A percentile compares a stretch with the other conserved stretches of the same genome.
Conservation (phyloP, 176 grass and related monocot genomes). For the Avena insularis region DNA sequence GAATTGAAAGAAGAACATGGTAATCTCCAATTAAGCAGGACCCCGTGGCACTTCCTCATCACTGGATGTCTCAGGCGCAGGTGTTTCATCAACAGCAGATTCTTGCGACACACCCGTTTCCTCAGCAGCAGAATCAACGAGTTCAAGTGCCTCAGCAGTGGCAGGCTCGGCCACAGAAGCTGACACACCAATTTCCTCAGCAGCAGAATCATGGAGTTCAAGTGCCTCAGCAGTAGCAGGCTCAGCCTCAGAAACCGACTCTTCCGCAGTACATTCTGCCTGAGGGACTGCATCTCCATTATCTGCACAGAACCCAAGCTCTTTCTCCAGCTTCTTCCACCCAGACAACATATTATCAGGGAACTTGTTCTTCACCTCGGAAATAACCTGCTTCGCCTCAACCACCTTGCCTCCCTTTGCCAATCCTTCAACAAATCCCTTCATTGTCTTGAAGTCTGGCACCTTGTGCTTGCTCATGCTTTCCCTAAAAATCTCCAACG, state of each 20-base stretch:
- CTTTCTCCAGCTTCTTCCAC: conserved; percentile 70
- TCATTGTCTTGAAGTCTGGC: conserved; percentile 56
- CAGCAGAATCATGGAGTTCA: conserved; percentile 35
- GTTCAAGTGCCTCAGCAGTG: conserved; percentile 30
- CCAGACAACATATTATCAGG: conserved; percentile 43
- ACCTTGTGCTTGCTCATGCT: conserved; percentile 54
- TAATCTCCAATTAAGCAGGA: conserved; percentile 37
- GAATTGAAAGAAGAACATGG: background rate
- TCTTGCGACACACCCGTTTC: conserved; percentile 33
- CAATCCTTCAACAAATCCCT: conserved; percentile 59
- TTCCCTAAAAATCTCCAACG: conserved; percentile 56
- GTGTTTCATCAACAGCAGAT: conserved; percentile 32
- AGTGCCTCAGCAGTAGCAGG: conserved; percentile 4
- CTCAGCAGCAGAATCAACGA: conserved; percentile 8
- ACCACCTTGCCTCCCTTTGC: conserved; percentile 51
- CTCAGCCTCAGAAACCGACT: conserved; percentile 19
- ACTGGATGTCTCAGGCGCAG: conserved; percentile 11
- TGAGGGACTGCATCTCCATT: background rate
- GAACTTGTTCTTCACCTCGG: conserved; percentile 43
- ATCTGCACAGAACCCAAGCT: conserved; percentile 57
- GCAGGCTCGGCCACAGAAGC: conserved; percentile 14
- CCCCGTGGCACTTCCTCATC: conserved; percentile 30
- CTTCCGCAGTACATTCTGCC: conserved; percentile 26
- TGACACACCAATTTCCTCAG: conserved; percentile 7
- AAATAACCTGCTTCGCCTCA: conserved; percentile 55